A percentile compares a stretch with the other conserved stretches of the same genome.
These are phyloP conservation scores for Saccharomycopsis guyanensis DNA, from an alignment of 805 yeast genomes.

Conservation along the genomic window DNA sequence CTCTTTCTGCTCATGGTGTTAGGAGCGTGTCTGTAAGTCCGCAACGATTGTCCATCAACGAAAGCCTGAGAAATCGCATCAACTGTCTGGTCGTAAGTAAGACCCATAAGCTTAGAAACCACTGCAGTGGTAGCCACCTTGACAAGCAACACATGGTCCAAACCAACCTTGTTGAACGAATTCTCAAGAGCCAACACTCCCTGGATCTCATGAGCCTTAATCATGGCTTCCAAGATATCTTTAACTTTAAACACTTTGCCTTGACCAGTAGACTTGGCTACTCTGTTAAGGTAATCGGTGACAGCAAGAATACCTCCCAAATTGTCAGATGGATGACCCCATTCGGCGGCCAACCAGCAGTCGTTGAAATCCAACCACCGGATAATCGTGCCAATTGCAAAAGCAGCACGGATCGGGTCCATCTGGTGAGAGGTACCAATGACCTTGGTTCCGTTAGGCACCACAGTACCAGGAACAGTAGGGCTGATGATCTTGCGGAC, in stretches of 20 bases:
- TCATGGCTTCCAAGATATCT: slow-evolving; percentile 49
- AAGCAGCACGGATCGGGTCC: slow-evolving; percentile 54
- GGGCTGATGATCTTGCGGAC: slow-evolving; percentile 45
- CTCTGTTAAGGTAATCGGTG: slow-evolving; percentile 46
- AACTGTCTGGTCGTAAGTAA: slow-evolving; percentile 41
- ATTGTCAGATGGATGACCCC: slow-evolving; percentile 64
- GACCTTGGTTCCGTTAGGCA: slow-evolving; percentile 48
- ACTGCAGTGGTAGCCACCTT: slow-evolving; percentile 57
- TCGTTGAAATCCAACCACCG: slow-evolving; percentile 59
- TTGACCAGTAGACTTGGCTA: slow-evolving; percentile 32
- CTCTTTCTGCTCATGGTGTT: slow-evolving; percentile 57
- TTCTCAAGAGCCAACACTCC: slow-evolving; percentile 52
- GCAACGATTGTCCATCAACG: slow-evolving; percentile 50
- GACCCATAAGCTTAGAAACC: slow-evolving; percentile 46
- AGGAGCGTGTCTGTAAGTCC: slow-evolving; percentile 60
- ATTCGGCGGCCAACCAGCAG: slow-evolving; percentile 63
- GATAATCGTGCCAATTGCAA: slow-evolving; percentile 47
- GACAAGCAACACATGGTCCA: slow-evolving; percentile 52
- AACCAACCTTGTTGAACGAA: slow-evolving; percentile 51
- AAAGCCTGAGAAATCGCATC: slow-evolving; percentile 54
- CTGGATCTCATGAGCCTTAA: slow-evolving; percentile 58
- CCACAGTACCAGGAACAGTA: slow-evolving; percentile 47
- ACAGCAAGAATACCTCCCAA: slow-evolving; percentile 53
- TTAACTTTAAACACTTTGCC: slow-evolving; percentile 39
- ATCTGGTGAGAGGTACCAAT: slow-evolving; percentile 43